A percentile compares a stretch with the other conserved stretches of the same genome.
Evolutionary conservation across 164 flowering plant genomes (phyloP).

Genomic region (Paratinospora sagittata): DNA sequence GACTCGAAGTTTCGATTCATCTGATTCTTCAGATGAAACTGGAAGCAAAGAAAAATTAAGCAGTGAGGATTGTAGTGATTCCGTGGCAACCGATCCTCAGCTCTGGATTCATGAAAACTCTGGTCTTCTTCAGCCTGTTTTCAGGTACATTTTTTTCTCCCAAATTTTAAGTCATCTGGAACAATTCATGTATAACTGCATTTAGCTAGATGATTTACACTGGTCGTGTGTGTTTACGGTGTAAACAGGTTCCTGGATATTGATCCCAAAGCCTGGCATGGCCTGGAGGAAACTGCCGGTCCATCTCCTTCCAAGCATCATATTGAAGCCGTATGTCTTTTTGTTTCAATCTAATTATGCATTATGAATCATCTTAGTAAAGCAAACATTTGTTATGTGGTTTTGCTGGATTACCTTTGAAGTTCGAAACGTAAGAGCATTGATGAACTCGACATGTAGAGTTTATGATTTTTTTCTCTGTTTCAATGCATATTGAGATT

Average conservation of each 20-base stretch:
- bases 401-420: not conserved
- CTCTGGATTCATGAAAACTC: slow-evolving; percentile 69
- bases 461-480: not conserved
- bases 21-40: slow-evolving; percentile 17
- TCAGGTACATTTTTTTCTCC: slow-evolving; percentile 34
- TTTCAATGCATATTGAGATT: not conserved
- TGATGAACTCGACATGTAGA: not conserved
- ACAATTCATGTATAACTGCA: not conserved
- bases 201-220: not conserved
- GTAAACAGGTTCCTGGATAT: slow-evolving; percentile 51
- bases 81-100: slow-evolving; percentile 57
- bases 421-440: not conserved
- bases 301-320: slow-evolving; percentile 50
- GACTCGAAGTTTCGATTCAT: slow-evolving; percentile 44
- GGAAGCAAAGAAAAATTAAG: slow-evolving; percentile 26
- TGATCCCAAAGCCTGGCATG: slow-evolving; percentile 61
- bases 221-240: not conserved
- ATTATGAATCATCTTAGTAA: not conserved
- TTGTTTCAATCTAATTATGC: not conserved
- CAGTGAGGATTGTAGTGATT: slow-evolving; percentile 38
- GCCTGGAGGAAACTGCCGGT: slow-evolving; percentile 74
- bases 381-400: not conserved
- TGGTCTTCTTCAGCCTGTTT: slow-evolving; percentile 77
- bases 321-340: slow-evolving; percentile 65
- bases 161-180: not conserved